Base-by-base conservation (phyloP, 768 basidiomycete genomes). In the Gyrodon lividus region DNA sequence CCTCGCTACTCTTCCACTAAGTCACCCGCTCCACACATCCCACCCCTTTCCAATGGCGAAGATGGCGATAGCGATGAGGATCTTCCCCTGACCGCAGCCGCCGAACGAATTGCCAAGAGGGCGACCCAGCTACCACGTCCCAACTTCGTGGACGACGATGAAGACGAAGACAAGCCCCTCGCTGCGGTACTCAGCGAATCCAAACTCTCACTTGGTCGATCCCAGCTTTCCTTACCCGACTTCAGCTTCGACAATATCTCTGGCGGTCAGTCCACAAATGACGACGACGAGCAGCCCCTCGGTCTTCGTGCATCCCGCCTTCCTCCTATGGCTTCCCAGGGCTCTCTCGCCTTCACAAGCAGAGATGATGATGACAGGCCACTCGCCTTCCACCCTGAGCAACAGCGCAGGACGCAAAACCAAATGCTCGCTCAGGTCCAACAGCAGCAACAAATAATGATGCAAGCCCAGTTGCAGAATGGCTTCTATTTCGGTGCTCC, bases 21-120 rank as follows among this genome's bases (percentile, higher is more conserved):
- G 39, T 50, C 65, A 26, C 44, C 54, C 6, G 44, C 47, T 40
- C 34, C 37, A 31, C 22, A 53, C 23, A 48, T 55, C 22, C 26
- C 47, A 4, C 63, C 43, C 24, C 19, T 51, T 35, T 47, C 40
- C 30, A 44, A 44, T 20, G 41, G 8, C 19, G 61, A 59, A 16
- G 78, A 75, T 44, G 77, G 77, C 17, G 81, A 83, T 55, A 88
- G 87, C 54, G 90, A 90, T 47, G 90, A 92, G 57, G 90, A 93
- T 69, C 58, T 91, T 38, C 92, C 92, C 3, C 74, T 93, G 8
- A 81, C 83, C 22, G 80, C 79, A 2, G 80, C 86, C 7, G 71
- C 83, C n/a, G 72, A 74, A 48, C 79, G 80, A 31, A 81, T 76
- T n/a, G 70, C 70, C 19, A 76, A 77, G 52, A 79, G 82, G 42